Evolutionary conservation across 1,284 basidiomycete species (phyloP), one percentile per base, ranked within the genome.

Genomic region (Ceratorhiza oryzae-sativae): DNA sequence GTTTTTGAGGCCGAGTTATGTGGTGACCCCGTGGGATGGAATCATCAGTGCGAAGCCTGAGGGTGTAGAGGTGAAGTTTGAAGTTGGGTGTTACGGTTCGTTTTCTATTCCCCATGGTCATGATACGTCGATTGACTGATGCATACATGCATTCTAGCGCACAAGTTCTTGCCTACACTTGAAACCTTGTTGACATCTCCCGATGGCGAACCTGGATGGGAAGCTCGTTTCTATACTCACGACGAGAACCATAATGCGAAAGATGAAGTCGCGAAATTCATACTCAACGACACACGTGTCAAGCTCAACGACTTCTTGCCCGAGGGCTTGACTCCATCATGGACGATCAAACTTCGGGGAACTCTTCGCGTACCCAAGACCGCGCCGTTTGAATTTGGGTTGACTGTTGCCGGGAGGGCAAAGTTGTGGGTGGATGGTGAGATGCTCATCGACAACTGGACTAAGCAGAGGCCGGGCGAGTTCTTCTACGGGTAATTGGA

Each of bases 381-480:
- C 4, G 83, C 77, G 5, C 77, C 79, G 2, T 87, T 84, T 76
- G 73, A 75, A 65, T 72, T 75, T 67, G 73, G 74, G 5, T 48
- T 75, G 70, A 75, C 72, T 2, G 74, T 75, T 41, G 70, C 74
- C 42, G 74, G 74, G 36, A 42, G 86, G 34, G 86, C 86, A 3
- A 87, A 88, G 78, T 80, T 92, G 3, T 92, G 83, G 80, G 79
- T 92, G n/a, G 79, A 91, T 74, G 86, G 83, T 15, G 78, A 86
- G 76, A 77, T 90, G 71, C 80, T 84, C 2, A 86, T 91, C 65
- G 89, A 92, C 78, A 90, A 91, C 76, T 89, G 87, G 85, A 87
- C 86, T 15, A 85, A 85, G 73, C 87, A 89, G 78, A 86, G 85
- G 3, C 87, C 87, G 0, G 88, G 88, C 0, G 86, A 87, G 67